Base-by-base conservation (phyloP, 352 stramenopile genomes). In the Halophytophthora batemanensis region DNA sequence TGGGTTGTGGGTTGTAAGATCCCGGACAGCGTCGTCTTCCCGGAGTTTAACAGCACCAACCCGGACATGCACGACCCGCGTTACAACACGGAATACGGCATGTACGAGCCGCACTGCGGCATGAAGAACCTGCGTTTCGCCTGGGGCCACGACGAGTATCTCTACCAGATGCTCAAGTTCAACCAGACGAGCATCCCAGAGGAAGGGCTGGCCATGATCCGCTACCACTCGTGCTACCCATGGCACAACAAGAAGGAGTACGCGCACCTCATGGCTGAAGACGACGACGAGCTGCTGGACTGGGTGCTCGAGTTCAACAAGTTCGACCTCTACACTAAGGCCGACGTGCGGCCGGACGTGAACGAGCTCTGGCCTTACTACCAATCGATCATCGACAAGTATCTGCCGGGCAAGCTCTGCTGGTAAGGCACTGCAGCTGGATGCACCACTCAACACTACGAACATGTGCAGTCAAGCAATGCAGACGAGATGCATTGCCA, bases 311-410 rank as follows among this genome's bases (percentile, higher is more conserved):
- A 91, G 64, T 97, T 98, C 61, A 96, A 97, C 70, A 90, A 93
- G 66, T 97, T 96, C 59, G 93, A 98, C 62, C 58, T 98, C 21
- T 98, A 98, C 75, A 98, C 87, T 17, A 97, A 97, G 56, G 79
- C 86, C 48, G 79, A 93, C 44, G 75, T 74, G 25, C 70, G 82
- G 43, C 82, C 81, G 2, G 77, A 93, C 46, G 76, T 95, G 36
- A 53, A 91, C 53, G 61, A 84, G 60, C 75, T 98, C 41, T 97
- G 87, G 88, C 88, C 86, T 2, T 97, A 97, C 67, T 97, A 97
- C 69, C 71, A 90, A 53, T 66, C 59, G 21, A 74, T 98, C 53
- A 91, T 97, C 37, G 84, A 97, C 61, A 97, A 97, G 61, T 98
- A 96, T 61, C 63, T 87, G 38, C 80, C 80, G 10, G 76, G 74